Evolutionary conservation across 2,329 filamentous ascomycete species (phyloP).

Genomic region (Colletotrichum sp.): DNA sequence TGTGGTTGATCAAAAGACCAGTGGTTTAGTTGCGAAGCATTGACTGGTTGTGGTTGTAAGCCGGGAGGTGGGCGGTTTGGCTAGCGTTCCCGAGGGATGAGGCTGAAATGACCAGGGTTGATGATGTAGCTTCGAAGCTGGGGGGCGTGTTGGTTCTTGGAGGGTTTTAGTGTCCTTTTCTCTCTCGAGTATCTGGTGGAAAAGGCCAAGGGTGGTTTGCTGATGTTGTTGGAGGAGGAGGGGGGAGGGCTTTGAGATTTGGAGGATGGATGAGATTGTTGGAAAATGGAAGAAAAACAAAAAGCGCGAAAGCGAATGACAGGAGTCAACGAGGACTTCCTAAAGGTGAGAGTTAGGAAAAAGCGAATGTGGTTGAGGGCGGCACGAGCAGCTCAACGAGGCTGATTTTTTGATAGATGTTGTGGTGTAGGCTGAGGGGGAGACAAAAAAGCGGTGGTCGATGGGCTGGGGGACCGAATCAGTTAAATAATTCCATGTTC

Average conservation of each 20-base stretch:
- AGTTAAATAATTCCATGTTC: constrained; percentile 20
- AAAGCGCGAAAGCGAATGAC: constrained; percentile 72
- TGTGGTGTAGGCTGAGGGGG: constrained; percentile 33
- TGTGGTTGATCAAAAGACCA: constrained; percentile 28
- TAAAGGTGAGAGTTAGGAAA: constrained; percentile 48
- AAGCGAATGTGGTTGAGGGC: constrained; percentile 51
- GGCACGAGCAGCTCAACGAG: constrained; percentile 21
- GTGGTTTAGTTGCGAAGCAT: constrained; percentile 5
- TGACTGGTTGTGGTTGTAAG: background rate
- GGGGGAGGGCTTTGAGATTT: background rate
- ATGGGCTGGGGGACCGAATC: constrained; percentile 37
- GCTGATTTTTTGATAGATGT: constrained; percentile 18
- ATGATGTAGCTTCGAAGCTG: background rate
- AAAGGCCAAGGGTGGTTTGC: constrained; percentile 22
- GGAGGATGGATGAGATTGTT: constrained; percentile 24
- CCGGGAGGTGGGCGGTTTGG: background rate
- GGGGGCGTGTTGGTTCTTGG: background rate
- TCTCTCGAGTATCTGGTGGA: constrained; percentile 22
- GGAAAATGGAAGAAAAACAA: constrained; percentile 46
- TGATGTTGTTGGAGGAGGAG: constrained; percentile 23
- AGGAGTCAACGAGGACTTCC: constrained; percentile 78
- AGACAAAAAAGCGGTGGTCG: constrained; percentile 36
- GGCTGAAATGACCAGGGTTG: constrained; percentile 7
- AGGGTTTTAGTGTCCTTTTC: background rate
- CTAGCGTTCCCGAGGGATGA: background rate